A percentile compares a stretch with the other conserved stretches of the same genome.
Evolutionary conservation across 352 stramenopile genomes (phyloP).

Genomic region (Elongisporangium prolatum): DNA sequence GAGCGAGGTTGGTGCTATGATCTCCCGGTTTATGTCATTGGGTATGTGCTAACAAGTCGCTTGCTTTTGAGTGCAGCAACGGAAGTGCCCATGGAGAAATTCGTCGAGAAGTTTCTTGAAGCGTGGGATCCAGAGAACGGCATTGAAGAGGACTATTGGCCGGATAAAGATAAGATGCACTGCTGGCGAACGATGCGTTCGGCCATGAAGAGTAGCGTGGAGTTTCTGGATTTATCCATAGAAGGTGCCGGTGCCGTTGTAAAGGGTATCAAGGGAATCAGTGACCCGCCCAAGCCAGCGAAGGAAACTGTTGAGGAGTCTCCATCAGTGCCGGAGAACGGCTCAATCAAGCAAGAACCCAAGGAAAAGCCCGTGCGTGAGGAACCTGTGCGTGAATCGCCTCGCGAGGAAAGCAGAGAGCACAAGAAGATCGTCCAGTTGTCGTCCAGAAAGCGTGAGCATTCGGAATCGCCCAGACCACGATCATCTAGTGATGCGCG

Average conservation of each 20-base stretch:
- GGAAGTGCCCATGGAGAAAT: conserved; percentile 62
- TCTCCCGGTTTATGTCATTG: not conserved
- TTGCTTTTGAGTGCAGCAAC: conserved; percentile 48
- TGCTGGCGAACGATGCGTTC: conserved; percentile 83
- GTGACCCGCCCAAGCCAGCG: not conserved
- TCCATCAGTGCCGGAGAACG: no score
- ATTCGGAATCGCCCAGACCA: conserved; percentile 20
- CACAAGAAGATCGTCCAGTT: not conserved
- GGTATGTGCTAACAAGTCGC: not conserved
- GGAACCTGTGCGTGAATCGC: no score
- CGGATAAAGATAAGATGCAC: conserved; percentile 90
- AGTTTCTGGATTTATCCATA: conserved; percentile 63
- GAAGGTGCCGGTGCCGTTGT: conserved; percentile 60
- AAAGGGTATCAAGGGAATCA: conserved; percentile 53
- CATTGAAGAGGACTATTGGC: conserved; percentile 95
- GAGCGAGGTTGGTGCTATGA: conserved; percentile 33
- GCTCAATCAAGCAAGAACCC: no score
- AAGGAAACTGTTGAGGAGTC: not conserved
- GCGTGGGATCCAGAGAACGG: conserved; percentile 93
- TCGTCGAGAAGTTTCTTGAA: conserved; percentile 89
- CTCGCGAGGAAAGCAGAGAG: conserved; percentile 9
- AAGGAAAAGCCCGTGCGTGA: no score
- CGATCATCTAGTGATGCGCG: conserved; percentile 2
- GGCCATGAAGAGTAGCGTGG: conserved; percentile 70
- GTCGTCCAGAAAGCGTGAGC: conserved; percentile 21